Evolutionary conservation across 495 filamentous ascomycete genomes (phyloP).

Genomic region (Penicillium simplicissimum): DNA sequence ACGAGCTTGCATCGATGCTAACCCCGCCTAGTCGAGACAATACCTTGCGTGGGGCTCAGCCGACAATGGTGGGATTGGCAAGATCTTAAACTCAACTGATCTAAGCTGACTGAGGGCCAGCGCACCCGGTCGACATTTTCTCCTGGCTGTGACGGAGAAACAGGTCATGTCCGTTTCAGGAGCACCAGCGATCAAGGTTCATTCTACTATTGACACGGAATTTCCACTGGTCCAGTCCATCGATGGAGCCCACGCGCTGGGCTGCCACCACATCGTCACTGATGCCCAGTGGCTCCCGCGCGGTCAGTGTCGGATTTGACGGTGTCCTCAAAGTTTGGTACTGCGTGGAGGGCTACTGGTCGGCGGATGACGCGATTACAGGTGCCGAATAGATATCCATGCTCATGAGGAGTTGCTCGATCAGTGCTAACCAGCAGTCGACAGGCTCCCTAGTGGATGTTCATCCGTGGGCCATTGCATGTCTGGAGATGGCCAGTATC

Average conservation of each 20-base stretch:
- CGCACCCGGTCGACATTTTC: constrained; percentile 88
- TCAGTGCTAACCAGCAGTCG: constrained; percentile 10
- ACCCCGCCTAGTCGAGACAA: constrained; percentile 80
- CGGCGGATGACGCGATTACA: constrained; percentile 48
- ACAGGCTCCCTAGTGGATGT: constrained; percentile 32
- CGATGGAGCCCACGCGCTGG: constrained; percentile 72
- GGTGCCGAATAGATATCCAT: constrained; percentile 31
- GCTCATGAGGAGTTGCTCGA: neutral
- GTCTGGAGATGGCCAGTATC: constrained; percentile 75
- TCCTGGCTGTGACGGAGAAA: constrained; percentile 78
- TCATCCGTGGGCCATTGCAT: constrained; percentile 85
- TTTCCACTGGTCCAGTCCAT: constrained; percentile 79
- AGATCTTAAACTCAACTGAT: constrained; percentile 8
- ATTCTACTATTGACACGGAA: constrained; percentile 66
- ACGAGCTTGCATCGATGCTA: constrained; percentile 2
- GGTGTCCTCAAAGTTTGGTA: constrained; percentile 84
- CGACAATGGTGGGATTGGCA: constrained; percentile 68
- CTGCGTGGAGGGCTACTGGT: constrained; percentile 54
- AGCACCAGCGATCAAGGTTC: constrained; percentile 73
- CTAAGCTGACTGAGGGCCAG: constrained; percentile 45
- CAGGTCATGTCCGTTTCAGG: constrained; percentile 82
- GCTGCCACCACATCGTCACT: constrained; percentile 83
- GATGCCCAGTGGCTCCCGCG: constrained; percentile 66
- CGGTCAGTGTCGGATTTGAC: constrained; percentile 82
- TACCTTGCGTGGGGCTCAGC: constrained; percentile 89